Evolutionary conservation across 352 stramenopile species (phyloP).

Genomic region (Phytopythium vexans): DNA sequence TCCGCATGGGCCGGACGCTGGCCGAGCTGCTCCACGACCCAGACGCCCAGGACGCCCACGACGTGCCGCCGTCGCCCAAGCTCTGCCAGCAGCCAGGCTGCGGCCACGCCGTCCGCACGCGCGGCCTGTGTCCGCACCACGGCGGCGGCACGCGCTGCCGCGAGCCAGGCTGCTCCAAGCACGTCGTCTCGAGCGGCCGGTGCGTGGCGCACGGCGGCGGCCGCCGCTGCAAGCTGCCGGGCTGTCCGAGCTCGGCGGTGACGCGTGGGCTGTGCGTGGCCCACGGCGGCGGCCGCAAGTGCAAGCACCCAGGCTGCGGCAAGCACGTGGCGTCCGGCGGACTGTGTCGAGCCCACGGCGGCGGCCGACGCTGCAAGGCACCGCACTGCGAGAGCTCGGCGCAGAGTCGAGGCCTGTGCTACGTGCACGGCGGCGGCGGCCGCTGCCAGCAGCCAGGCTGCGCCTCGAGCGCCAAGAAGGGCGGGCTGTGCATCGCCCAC

Average conservation of each 20-base stretch:
- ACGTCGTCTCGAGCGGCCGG: constrained; percentile 59
- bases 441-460: constrained; percentile 73
- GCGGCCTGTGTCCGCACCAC: constrained; percentile 54
- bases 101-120: constrained; percentile 42
- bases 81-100: constrained; percentile 24
- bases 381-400: constrained; percentile 62
- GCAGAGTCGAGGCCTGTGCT: constrained; percentile 78
- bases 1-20: neutral
- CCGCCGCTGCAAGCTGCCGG: constrained; percentile 35
- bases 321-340: constrained; percentile 78
- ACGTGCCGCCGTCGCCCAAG: constrained; percentile 1
- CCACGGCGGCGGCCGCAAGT: constrained; percentile 72
- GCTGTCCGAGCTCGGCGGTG: constrained; percentile 53
- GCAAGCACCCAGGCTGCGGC: constrained; percentile 49
- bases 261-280: constrained; percentile 57
- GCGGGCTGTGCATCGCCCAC: constrained; percentile 78
- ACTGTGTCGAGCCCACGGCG: constrained; percentile 74
- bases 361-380: constrained; percentile 75
- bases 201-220: constrained; percentile 65
- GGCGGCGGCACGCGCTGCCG: constrained; percentile 60
- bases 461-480: constrained; percentile 82
- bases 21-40: neutral
- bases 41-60: neutral
- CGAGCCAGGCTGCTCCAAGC: constrained; percentile 44
- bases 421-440: constrained; percentile 76